These are phyloP conservation scores for Rhexocercosporidium sp. DNA, from an alignment of 2,329 filamentous ascomycete species.

Conservation along the genomic window DNA sequence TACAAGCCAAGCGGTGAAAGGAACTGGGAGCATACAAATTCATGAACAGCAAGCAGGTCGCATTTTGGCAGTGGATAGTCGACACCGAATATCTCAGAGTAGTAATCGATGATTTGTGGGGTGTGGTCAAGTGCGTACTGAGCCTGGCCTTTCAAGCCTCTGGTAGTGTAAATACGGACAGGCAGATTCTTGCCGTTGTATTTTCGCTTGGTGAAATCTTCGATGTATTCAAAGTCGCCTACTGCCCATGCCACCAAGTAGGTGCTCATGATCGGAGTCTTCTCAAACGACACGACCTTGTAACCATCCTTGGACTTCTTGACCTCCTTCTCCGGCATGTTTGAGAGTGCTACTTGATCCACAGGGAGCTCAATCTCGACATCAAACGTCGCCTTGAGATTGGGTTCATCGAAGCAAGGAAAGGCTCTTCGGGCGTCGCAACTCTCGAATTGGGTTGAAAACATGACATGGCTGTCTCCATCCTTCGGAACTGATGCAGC, in stretches of 20 bases:
- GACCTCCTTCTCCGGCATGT: conserved; percentile 87
- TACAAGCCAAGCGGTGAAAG: background rate
- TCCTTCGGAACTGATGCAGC: conserved; percentile 79
- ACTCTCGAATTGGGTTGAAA: conserved; percentile 97
- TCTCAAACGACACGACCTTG: conserved; percentile 79
- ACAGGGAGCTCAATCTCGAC: conserved; percentile 90
- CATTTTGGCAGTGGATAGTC: conserved; percentile 94
- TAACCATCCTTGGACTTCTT: conserved; percentile 65
- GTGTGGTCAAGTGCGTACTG: conserved; percentile 89
- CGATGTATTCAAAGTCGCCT: conserved; percentile 96
- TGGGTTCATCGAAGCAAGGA: conserved; percentile 98
- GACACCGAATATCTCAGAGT: conserved; percentile 91
- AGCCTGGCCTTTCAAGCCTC: conserved; percentile 91
- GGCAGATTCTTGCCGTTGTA: conserved; percentile 92
- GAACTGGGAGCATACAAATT: conserved; percentile 68
- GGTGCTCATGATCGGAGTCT: conserved; percentile 88
- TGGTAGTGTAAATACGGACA: conserved; percentile 94
- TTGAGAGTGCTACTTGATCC: conserved; percentile 87
- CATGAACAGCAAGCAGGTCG: conserved; percentile 88
- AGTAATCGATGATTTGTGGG: conserved; percentile 93
- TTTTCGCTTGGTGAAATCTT: conserved; percentile 85
- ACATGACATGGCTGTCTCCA: conserved; percentile 71
- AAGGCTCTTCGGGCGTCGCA: conserved; percentile 95
- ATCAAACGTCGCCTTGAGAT: conserved; percentile 95
- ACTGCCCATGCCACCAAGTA: conserved; percentile 93